Evolutionary conservation across 2,329 filamentous ascomycete species (phyloP), one percentile per base, ranked within the genome.

Genomic region (Aspergillus oerlinghausenensis): DNA sequence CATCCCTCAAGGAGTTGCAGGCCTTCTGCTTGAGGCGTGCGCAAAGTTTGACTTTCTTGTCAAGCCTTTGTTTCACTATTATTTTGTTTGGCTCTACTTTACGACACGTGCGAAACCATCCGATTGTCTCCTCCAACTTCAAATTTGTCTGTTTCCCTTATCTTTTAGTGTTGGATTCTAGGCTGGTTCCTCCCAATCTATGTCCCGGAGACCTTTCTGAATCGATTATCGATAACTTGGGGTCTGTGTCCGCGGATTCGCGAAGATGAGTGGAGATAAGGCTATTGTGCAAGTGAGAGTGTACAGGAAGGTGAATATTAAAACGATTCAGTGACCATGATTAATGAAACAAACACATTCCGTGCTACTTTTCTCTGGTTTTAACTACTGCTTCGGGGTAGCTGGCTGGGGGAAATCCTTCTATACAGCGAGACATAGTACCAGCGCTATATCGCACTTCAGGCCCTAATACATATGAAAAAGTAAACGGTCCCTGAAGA

Each of bases 61-160:
- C 32, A 38, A 38, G 32, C 32, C 14, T 38, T 38, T 38, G 32
- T 17, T 38, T 35, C 32, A 38, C 32, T 38, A 17, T 38, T 38
- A 6, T 38, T 17, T n/a, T 38, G 32, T 38, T 38, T 38, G 32
- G 14, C 32, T 38, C 14, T 38, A 17, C 14, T 38, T 17, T 38
- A 6, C 32, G 32, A 38, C 32, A 58, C 52, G 48, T 55, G 40
- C 50, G 50, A 32, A 35, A 43, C 52, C 26, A 38, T 51, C 49
- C 29, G 23, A 48, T 21, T 49, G 29, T 53, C 26, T 28, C 21
- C 32, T 47, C 17, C 49, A 42, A 43, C 14, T 55, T 11, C 32
- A 54, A 21, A 45, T 45, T 45, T 45, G n/a, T 21, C 40, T 40
- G 14, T 32, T 42, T 49, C 32, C 25, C 50, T 49, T 53, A 42